These are phyloP conservation scores for Sarocladium oryzae DNA, from an alignment of 2,329 filamentous ascomycete genomes.

Conservation along the genomic window DNA sequence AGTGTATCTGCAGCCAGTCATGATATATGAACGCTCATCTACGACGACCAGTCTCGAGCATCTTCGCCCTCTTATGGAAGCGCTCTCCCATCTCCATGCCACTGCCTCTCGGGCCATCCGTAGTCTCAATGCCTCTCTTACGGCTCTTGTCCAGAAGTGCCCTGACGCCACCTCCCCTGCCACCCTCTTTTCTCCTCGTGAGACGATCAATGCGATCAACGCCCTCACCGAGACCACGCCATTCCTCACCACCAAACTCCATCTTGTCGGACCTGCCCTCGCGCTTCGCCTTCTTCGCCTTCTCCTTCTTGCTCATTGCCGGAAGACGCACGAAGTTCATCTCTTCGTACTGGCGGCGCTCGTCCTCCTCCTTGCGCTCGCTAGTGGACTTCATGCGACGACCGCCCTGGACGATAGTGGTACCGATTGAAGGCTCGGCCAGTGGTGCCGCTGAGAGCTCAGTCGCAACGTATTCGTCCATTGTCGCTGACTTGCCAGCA, in stretches of 20 bases:
- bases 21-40: too few species aligned
- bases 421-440: slow-evolving; percentile 85
- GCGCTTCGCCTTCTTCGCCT: slow-evolving; percentile 54
- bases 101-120: slow-evolving; percentile 63
- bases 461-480: slow-evolving; percentile 85
- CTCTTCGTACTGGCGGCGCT: slow-evolving; percentile 84
- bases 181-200: slow-evolving; percentile 60
- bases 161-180: slow-evolving; percentile 47
- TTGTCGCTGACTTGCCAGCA: slow-evolving; percentile 68
- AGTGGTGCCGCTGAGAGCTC: slow-evolving; percentile 78
- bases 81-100: slow-evolving; percentile 65
- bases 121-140: slow-evolving; percentile 65
- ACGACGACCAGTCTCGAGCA: slow-evolving; percentile 39
- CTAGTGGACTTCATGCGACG: slow-evolving; percentile 70
- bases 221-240: slow-evolving; percentile 77
- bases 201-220: slow-evolving; percentile 80
- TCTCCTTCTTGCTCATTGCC: slow-evolving; percentile 81
- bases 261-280: slow-evolving; percentile 49
- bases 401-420: slow-evolving; percentile 74
- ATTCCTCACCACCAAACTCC: slow-evolving; percentile 85
- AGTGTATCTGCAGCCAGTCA: neutral
- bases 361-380: slow-evolving; percentile 70
- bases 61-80: slow-evolving; percentile 64
- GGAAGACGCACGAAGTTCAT: slow-evolving; percentile 84
- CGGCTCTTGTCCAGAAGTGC: slow-evolving; percentile 75